A percentile compares a stretch with the other conserved stretches of the same genome.
These are phyloP conservation scores for Teratosphaeria zuluensis DNA, from an alignment of 2,329 filamentous ascomycete species.

Conservation along the genomic window DNA sequence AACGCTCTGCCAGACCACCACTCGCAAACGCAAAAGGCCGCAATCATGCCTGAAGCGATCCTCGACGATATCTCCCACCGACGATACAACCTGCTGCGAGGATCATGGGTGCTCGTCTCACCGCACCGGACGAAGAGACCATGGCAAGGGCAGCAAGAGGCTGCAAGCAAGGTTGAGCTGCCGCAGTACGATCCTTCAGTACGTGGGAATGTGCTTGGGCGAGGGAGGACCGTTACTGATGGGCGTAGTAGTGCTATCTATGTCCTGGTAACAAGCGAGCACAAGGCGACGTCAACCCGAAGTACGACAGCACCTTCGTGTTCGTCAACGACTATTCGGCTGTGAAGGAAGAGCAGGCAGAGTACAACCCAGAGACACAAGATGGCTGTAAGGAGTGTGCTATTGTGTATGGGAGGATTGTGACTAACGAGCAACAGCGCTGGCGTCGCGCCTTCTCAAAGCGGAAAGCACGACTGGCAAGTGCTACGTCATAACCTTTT, in stretches of 20 bases:
- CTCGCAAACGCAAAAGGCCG: slow-evolving; percentile 6
- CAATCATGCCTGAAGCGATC: slow-evolving; percentile 38
- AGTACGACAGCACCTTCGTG: slow-evolving; percentile 78
- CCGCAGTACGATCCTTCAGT: slow-evolving; percentile 68
- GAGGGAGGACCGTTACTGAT: slow-evolving; percentile 8
- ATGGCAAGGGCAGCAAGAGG: slow-evolving; percentile 64
- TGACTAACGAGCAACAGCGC: slow-evolving; percentile 38
- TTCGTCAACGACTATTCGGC: slow-evolving; percentile 98
- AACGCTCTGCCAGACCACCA: slow-evolving; percentile 6
- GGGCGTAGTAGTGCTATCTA: slow-evolving; percentile 63
- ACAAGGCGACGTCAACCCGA: slow-evolving; percentile 74
- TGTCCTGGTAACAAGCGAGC: slow-evolving; percentile 87
- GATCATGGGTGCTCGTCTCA: slow-evolving; percentile 87
- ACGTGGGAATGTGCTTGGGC: slow-evolving; percentile 9
- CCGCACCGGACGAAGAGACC: slow-evolving; percentile 93
- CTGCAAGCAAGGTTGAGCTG: slow-evolving; percentile 36
- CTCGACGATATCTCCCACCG: slow-evolving; percentile 95
- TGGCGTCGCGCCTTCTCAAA: slow-evolving; percentile 66
- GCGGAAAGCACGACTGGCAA: slow-evolving; percentile 84
- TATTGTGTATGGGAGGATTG: not conserved
- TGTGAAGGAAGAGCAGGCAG: slow-evolving; percentile 83
- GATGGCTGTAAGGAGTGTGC: slow-evolving; percentile 35
- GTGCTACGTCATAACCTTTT: slow-evolving; percentile 96
- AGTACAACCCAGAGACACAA: slow-evolving; percentile 53
- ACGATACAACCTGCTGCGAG: slow-evolving; percentile 83